These are phyloP conservation scores for Artemisia annua DNA, from an alignment of 129 eudicot genomes.

Conservation along the genomic window DNA sequence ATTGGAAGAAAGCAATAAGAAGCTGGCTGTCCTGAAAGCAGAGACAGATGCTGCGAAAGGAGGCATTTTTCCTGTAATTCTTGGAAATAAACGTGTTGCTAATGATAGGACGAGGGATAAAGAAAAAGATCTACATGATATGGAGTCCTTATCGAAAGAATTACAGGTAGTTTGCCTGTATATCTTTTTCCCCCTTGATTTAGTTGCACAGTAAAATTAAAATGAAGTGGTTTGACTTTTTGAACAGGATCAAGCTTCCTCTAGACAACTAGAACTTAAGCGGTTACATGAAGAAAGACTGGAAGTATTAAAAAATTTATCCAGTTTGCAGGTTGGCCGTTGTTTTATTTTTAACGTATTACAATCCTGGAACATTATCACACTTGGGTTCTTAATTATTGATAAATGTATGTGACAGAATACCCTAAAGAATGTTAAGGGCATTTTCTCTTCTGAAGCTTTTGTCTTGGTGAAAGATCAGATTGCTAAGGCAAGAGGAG, in stretches of 20 bases:
- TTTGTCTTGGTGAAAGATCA: slow-evolving; percentile 66
- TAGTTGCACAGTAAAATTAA: slow-evolving; percentile 14
- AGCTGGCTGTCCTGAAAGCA: slow-evolving; percentile 67
- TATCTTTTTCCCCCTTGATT: background rate
- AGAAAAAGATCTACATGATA: slow-evolving; percentile 77
- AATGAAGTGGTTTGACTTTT: slow-evolving; percentile 17
- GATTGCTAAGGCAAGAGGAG: slow-evolving; percentile 81
- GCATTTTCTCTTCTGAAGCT: slow-evolving; percentile 68
- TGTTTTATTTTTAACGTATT: too few relatives aligned
- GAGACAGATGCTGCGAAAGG: slow-evolving; percentile 74
- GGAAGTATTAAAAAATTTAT: slow-evolving; percentile 57
- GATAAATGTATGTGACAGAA: slow-evolving; percentile 50
- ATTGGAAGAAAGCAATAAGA: slow-evolving; percentile 74
- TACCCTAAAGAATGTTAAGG: slow-evolving; percentile 59
- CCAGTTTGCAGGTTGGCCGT: slow-evolving; percentile 63
- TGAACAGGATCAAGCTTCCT: slow-evolving; percentile 79
- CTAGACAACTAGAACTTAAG: slow-evolving; percentile 63
- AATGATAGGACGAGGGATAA: slow-evolving; percentile 65
- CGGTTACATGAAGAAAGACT: slow-evolving; percentile 73
- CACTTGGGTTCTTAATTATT: slow-evolving; percentile 19
- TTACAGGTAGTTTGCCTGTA: slow-evolving; percentile 47
- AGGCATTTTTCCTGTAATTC: slow-evolving; percentile 64
- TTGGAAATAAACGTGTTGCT: slow-evolving; percentile 63
- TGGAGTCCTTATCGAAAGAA: slow-evolving; percentile 82
- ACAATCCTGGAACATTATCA: background rate